Evolutionary conservation across 2,329 filamentous ascomycete species (phyloP).

Genomic region (Xenoacremonium recifei): DNA sequence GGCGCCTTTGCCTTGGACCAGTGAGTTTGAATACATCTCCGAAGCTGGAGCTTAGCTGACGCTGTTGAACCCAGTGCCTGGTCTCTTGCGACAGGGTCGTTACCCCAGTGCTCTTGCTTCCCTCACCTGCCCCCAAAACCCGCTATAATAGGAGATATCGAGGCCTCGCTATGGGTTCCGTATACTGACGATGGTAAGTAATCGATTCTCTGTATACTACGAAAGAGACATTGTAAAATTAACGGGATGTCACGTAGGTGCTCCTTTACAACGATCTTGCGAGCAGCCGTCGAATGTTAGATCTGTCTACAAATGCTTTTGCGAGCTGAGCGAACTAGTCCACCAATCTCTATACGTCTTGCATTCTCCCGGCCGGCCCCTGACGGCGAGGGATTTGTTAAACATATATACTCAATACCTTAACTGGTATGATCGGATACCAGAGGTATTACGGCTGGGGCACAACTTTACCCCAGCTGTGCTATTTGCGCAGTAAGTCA

Average conservation of each 20-base stretch:
- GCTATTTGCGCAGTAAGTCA: slow-evolving; percentile 68
- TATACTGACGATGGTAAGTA: slow-evolving; percentile 57
- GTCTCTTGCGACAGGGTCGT: slow-evolving; percentile 62
- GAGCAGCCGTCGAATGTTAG: slow-evolving; percentile 67
- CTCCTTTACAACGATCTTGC: slow-evolving; percentile 52
- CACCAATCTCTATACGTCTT: slow-evolving; percentile 70
- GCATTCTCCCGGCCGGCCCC: slow-evolving; percentile 65
- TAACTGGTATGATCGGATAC: slow-evolving; percentile 69
- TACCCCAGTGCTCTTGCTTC: slow-evolving; percentile 59
- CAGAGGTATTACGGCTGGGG: slow-evolving; percentile 60
- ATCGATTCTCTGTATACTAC: no score
- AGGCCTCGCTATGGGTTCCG: slow-evolving; percentile 58
- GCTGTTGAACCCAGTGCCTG: slow-evolving; percentile 47
- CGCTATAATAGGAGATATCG: slow-evolving; percentile 57
- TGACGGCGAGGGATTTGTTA: slow-evolving; percentile 63
- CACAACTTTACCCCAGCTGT: slow-evolving; percentile 73
- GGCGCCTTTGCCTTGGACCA: slow-evolving; percentile 63
- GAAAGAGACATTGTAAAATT: not conserved
- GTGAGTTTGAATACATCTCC: slow-evolving; percentile 39
- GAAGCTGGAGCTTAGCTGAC: not conserved
- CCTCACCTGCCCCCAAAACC: slow-evolving; percentile 59
- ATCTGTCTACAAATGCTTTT: slow-evolving; percentile 67
- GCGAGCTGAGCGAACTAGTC: slow-evolving; percentile 70
- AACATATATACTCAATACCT: slow-evolving; percentile 67
- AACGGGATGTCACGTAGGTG: slow-evolving; percentile 39